phyloP scores from a whole-genome alignment of 225 moss, liverwort and hornwort species.

The Ulota crispa region DNA sequence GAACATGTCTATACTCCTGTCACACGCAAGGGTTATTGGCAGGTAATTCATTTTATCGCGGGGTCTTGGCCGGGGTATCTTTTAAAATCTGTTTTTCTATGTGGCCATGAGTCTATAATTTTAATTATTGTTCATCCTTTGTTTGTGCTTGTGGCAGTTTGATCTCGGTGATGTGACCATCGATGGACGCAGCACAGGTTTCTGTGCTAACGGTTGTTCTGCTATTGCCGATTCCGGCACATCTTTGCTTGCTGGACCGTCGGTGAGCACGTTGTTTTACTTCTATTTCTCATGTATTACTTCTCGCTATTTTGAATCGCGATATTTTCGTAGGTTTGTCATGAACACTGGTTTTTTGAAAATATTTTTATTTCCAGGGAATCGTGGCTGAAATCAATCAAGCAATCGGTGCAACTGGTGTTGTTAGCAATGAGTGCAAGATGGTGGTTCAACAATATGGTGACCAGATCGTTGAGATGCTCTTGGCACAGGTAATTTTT shows the following conservation, averaged over 20 bases:
- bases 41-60: slow-evolving; percentile 29
- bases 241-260: slow-evolving; percentile 88
- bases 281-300: neutral
- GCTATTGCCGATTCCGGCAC: slow-evolving; percentile 97
- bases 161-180: slow-evolving; percentile 93
- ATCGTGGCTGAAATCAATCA: slow-evolving; percentile 87
- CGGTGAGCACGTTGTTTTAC: slow-evolving; percentile 45
- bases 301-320: neutral
- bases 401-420: slow-evolving; percentile 89
- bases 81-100: neutral
- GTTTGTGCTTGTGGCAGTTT: slow-evolving; percentile 50
- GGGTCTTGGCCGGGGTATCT: neutral
- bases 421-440: slow-evolving; percentile 85
- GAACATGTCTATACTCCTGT: slow-evolving; percentile 87
- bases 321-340: neutral
- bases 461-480: slow-evolving; percentile 76
- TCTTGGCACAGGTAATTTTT: slow-evolving; percentile 61
- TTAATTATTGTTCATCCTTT: too few relatives aligned
- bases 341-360: neutral
- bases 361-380: slow-evolving; percentile 37
- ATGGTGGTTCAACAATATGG: slow-evolving; percentile 79
- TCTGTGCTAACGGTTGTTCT: slow-evolving; percentile 75
- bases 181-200: slow-evolving; percentile 82
- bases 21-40: slow-evolving; percentile 94
- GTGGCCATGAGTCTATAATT: neutral